Conservation (phyloP, 2,329 filamentous ascomycete species). For the Xylaria sp. region DNA sequence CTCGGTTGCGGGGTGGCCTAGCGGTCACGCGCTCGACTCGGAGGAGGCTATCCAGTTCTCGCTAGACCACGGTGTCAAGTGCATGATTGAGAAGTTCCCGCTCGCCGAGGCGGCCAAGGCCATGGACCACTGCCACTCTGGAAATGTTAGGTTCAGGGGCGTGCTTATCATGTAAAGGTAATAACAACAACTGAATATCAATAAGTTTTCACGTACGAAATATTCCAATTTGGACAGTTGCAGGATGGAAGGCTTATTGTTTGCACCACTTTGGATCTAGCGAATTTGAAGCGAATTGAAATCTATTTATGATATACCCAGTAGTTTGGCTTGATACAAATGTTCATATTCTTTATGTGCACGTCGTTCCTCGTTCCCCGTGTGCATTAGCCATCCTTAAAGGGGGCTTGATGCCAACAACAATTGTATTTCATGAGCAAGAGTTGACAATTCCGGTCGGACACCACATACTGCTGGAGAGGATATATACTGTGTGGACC, state of each 20-base stretch:
- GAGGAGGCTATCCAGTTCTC: constrained; percentile 76
- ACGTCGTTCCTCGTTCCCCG: no score
- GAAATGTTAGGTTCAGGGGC: constrained; percentile 59
- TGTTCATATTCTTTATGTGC: neutral
- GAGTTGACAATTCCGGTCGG: neutral
- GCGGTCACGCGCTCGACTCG: constrained; percentile 70
- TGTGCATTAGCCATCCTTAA: no score
- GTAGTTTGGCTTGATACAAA: neutral
- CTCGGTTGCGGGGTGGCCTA: constrained; percentile 71
- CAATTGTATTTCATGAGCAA: neutral
- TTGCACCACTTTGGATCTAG: neutral
- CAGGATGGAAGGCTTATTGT: neutral
- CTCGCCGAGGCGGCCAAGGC: constrained; percentile 63
- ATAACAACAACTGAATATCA: neutral
- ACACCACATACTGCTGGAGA: neutral
- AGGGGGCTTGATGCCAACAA: no score
- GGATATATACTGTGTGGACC: neutral
- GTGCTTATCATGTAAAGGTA: constrained; percentile 55
- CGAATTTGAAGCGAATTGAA: neutral
- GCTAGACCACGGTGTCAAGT: constrained; percentile 68
- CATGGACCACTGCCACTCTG: constrained; percentile 54
- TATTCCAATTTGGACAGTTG: neutral
- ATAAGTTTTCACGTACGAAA: neutral
- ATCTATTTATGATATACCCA: neutral
- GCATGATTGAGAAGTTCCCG: constrained; percentile 72